Evolutionary conservation across 176 grass and related monocot species (phyloP).

Genomic region (Poa pratensis): DNA sequence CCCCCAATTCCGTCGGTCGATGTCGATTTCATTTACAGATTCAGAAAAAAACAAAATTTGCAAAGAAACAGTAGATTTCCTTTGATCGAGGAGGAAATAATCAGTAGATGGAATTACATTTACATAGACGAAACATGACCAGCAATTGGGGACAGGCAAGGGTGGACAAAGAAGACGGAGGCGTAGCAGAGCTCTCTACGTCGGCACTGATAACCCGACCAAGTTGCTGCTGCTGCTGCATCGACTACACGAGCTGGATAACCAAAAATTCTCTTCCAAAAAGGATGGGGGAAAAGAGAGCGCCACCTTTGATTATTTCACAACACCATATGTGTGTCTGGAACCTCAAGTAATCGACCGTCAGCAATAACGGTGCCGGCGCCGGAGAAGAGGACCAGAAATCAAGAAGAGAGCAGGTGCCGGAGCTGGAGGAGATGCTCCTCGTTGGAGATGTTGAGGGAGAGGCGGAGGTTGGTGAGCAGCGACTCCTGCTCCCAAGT

Average conservation of each 20-base stretch:
- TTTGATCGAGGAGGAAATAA: too few species aligned
- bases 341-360: not conserved
- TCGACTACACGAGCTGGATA: not conserved
- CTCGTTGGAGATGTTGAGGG: constrained; percentile 78
- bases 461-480: constrained; percentile 80
- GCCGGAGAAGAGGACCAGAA: not conserved
- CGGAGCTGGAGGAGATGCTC: constrained; percentile 73
- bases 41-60: too few species aligned
- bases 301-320: not conserved
- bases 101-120: too few species aligned
- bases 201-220: not conserved
- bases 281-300: not conserved
- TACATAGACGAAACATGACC: too few species aligned
- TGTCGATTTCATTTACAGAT: too few species aligned
- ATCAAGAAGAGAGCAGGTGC: constrained; percentile 59
- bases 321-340: not conserved
- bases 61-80: too few species aligned
- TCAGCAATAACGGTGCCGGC: not conserved
- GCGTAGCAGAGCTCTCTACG: not conserved
- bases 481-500: constrained; percentile 85
- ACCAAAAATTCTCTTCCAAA: not conserved
- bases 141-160: too few species aligned
- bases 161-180: too few species aligned
- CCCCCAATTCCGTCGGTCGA: too few species aligned
- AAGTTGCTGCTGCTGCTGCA: too few species aligned